Evolutionary conservation across 2,329 filamentous ascomycete species (phyloP), one percentile per base, ranked within the genome.

Genomic region (Onygenales sp.): DNA sequence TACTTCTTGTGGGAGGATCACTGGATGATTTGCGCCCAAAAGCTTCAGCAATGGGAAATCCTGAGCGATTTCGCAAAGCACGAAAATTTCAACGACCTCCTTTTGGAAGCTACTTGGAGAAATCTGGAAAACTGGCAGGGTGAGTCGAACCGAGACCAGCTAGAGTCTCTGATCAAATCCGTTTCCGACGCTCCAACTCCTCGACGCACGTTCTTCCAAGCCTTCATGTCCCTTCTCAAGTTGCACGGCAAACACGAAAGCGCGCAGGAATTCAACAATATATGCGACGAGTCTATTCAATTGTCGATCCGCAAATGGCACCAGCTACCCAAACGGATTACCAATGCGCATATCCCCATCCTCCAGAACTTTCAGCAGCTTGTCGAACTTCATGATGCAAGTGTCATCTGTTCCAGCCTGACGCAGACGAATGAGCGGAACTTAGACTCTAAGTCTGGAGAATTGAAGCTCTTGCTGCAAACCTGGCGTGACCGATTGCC

Each of bases 1-100:
- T 99, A 99, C 71, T 96, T 95, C 82, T 80, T 99, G 1, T 99
- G 93, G 93, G 93, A 99, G 71, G 93, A 99, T 66, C 94, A 98
- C 63, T 99, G 93, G 93, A 85, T 98, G 43, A 80, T 96, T 49
- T 98, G 93, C 68, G 93, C 92, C 0, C 90, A 97, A 72, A 98
- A 98, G 72, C 78, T 99, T 45, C 94, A 98, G 69, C 94, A 98
- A 66, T 99, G 93, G 93, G 93, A 99, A 63, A 92, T 99, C 54
- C 72, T 99, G 36, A 89, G 90, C 57, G 94, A 99, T 63, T 97
- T 97, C 65, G 91, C 93, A 3, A 98, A 98, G 71, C 93, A 98
- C 64, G 94, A 99, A 67, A 98, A 98, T 65, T 87, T 96, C 72
- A 95, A 96, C 65, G 93, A 99, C 66, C 81, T 99, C 50, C 83